Base-by-base conservation (phyloP, 192 early-diverging fungal genomes). In the Coemansia sp. region DNA sequence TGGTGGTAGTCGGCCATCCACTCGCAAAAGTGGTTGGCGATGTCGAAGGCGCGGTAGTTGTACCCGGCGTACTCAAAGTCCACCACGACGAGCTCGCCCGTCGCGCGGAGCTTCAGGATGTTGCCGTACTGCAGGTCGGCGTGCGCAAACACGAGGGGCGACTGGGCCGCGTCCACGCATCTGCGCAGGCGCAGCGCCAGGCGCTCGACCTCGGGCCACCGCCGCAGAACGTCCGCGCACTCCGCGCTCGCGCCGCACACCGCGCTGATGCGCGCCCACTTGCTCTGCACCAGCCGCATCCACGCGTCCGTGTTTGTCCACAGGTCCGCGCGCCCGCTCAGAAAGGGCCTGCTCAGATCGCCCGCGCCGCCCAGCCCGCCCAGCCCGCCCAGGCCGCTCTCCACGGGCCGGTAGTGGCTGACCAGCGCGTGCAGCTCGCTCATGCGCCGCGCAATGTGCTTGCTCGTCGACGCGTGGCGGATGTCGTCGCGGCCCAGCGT, bases 81-180 rank as follows among this genome's bases (percentile, higher is more conserved):
- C 12, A 93, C 87, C 0, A 91, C 81, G 0, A 91, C 86, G 5
- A 94, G 69, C 49, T 88, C 83, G 40, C 75, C 80, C 3, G 73
- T 82, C 9, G 54, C 66, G 22, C 85, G 67, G 21, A 87, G 67
- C 40, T 85, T 77, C n/a, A 95, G 74, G 33, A 95, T 87, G 61
- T 95, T 95, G 31, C 93, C 93, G 63, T 91, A 93, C 80, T 95
- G 93, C 30, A 79, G 49, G 63, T 95, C 93, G 56, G 91, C 93
- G 66, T 95, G 93, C n/a, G 87, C 86, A 81, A 95, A 94, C 12
- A 95, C 90, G 0, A 92, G 58, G 1, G 92, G 91, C 6, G 81
- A 83, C 27, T 86, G 82, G 19, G 23, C 22, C 0, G 81, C 52
- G 3, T 80, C 82, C 6, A 91, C 80, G 22, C 83, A 82, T 2